A percentile compares a stretch with the other conserved stretches of the same genome.
These are phyloP conservation scores for Dryadomyces quercivorus DNA, from an alignment of 2,329 filamentous ascomycete genomes.

Conservation along the genomic window DNA sequence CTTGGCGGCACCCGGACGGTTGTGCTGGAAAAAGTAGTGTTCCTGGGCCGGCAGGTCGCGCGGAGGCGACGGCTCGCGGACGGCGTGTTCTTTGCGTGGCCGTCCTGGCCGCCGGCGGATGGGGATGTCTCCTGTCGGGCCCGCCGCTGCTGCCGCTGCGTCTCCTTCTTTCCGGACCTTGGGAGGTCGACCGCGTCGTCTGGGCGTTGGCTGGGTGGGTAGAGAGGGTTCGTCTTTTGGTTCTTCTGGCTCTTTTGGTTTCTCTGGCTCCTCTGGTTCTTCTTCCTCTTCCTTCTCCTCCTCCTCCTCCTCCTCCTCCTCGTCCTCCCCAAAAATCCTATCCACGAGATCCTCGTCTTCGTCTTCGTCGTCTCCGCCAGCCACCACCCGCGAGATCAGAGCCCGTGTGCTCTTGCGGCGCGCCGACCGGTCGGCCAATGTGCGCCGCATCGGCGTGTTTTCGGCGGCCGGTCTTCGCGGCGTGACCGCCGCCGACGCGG, in stretches of 20 bases:
- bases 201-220: slow-evolving; percentile 23
- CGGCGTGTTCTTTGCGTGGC: slow-evolving; percentile 7
- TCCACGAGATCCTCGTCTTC: slow-evolving; percentile 56
- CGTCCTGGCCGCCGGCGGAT: slow-evolving; percentile 9
- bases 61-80: slow-evolving; percentile 55
- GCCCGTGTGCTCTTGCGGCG: slow-evolving; percentile 71
- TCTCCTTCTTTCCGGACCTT: slow-evolving; percentile 1
- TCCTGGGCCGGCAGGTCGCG: slow-evolving; percentile 77
- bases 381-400: slow-evolving; percentile 59
- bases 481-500: slow-evolving; percentile 10
- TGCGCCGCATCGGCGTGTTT: slow-evolving; percentile 47
- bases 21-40: slow-evolving; percentile 87
- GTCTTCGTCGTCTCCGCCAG: slow-evolving; percentile 55
- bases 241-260: slow-evolving; percentile 26
- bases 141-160: slow-evolving; percentile 16
- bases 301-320: slow-evolving; percentile 26
- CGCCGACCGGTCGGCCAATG: slow-evolving; percentile 73
- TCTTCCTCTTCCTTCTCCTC: slow-evolving; percentile 16
- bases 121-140: slow-evolving; percentile 26
- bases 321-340: slow-evolving; percentile 51
- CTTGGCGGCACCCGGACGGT: slow-evolving; percentile 65
- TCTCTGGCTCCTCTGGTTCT: slow-evolving; percentile 29
- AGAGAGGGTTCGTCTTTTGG: slow-evolving; percentile 2
- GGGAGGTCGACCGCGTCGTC: slow-evolving; percentile 22
- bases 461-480: slow-evolving; percentile 22